Evolutionary conservation across 108 stramenopile genomes (phyloP).

Genomic region (Cyclotella kingstonii): DNA sequence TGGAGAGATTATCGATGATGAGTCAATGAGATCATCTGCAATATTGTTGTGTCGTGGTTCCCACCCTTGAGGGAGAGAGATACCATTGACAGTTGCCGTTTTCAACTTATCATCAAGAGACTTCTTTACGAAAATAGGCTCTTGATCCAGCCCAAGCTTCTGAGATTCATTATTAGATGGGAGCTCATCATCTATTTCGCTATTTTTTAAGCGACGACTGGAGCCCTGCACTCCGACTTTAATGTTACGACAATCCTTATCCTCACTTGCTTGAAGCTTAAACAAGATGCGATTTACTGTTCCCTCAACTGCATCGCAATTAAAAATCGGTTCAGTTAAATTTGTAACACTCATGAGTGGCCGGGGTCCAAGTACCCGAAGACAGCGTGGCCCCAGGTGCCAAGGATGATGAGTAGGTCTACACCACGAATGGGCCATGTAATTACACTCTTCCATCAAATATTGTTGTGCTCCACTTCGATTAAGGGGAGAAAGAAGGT

Average conservation of each 20-base stretch:
- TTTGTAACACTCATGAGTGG: constrained; percentile 64
- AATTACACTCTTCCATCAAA: constrained; percentile 79
- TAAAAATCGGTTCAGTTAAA: constrained; percentile 52
- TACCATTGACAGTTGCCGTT: constrained; percentile 38
- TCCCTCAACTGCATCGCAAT: constrained; percentile 69
- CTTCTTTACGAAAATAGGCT: constrained; percentile 30
- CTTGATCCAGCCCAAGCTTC: constrained; percentile 7
- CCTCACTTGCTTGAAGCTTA: constrained; percentile 47
- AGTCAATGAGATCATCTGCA: constrained; percentile 18
- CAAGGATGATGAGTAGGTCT: constrained; percentile 57
- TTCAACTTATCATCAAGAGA: constrained; percentile 32
- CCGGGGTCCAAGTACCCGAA: constrained; percentile 69
- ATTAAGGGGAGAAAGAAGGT: constrained; percentile 28
- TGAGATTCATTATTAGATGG: neutral
- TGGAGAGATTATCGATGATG: constrained; percentile 18
- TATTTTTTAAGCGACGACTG: constrained; percentile 18
- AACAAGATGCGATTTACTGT: constrained; percentile 83
- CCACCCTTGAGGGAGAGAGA: constrained; percentile 66
- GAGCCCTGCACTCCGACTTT: constrained; percentile 43
- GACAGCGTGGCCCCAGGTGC: constrained; percentile 65
- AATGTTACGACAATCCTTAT: constrained; percentile 58
- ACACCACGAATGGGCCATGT: constrained; percentile 69
- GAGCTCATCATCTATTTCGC: constrained; percentile 2
- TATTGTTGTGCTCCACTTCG: constrained; percentile 32
- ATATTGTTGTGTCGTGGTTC: constrained; percentile 36